phyloP scores from a whole-genome alignment of 1,139 yeast species.

The Hyphopichia burtonii region DNA sequence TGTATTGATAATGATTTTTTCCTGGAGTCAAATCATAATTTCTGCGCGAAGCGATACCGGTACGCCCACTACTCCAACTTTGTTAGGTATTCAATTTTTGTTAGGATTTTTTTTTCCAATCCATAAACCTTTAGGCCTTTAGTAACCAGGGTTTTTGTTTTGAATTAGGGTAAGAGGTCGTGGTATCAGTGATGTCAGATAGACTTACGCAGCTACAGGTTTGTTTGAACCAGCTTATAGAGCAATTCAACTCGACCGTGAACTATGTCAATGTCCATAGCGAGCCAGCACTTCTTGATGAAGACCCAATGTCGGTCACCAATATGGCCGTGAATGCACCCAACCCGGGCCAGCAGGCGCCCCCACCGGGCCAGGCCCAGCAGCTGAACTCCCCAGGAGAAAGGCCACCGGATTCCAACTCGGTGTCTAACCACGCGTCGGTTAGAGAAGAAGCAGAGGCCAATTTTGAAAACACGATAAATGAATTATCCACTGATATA shows the following conservation, averaged over 20 bases:
- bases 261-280: conserved; percentile 68
- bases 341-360: conserved; percentile 34
- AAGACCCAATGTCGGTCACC: conserved; percentile 35
- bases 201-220: conserved; percentile 89
- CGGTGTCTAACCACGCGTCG: conserved; percentile 16
- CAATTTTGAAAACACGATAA: conserved; percentile 55
- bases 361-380: conserved; percentile 8
- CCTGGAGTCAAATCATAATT: too few species aligned
- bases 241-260: conserved; percentile 87
- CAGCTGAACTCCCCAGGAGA: conserved; percentile 16
- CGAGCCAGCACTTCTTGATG: conserved; percentile 40
- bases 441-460: conserved; percentile 17
- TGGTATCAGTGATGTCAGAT: conserved; percentile 61
- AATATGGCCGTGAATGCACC: conserved; percentile 48
- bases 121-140: too few species aligned
- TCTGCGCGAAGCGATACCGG: too few species aligned
- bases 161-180: background rate
- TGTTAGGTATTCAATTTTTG: too few species aligned
- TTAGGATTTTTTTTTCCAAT: too few species aligned
- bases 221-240: conserved; percentile 87
- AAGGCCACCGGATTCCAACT: conserved; percentile 12
- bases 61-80: too few species aligned
- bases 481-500: conserved; percentile 78
- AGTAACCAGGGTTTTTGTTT: too few species aligned
- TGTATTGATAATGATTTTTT: too few species aligned